phyloP scores from a whole-genome alignment of 169 alveolate species.

The Cryptosporidium ubiquitum region DNA sequence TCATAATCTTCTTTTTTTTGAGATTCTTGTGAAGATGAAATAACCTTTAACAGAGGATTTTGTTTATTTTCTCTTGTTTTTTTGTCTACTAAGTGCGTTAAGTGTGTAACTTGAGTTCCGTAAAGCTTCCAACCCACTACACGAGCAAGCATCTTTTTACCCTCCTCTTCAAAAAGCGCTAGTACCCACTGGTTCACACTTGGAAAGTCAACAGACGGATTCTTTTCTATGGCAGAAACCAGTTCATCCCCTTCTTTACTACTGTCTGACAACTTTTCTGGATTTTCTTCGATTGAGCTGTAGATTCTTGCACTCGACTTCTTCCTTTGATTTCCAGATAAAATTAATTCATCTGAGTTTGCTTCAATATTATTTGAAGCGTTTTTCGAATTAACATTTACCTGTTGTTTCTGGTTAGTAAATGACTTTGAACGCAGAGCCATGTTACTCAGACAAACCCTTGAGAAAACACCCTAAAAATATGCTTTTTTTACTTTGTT shows the following conservation, averaged over 20 bases:
- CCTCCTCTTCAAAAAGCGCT: slow-evolving; percentile 48
- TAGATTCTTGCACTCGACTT: background rate
- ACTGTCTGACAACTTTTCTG: background rate
- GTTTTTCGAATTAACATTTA: background rate
- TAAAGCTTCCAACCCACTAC: slow-evolving; percentile 59
- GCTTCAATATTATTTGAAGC: background rate
- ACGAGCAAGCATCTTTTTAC: slow-evolving; percentile 45
- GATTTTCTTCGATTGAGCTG: background rate
- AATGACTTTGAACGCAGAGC: background rate
- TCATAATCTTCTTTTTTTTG: slow-evolving; percentile 82
- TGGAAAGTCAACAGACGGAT: background rate
- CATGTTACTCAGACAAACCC: background rate
- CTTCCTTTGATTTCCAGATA: background rate
- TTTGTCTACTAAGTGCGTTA: slow-evolving; percentile 49
- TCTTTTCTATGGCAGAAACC: background rate
- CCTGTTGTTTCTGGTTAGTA: background rate
- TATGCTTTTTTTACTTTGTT: background rate
- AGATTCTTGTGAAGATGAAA: slow-evolving; percentile 21
- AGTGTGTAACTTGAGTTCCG: slow-evolving; percentile 55
- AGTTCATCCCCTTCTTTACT: background rate
- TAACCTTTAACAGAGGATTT: slow-evolving; percentile 12
- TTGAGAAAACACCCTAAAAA: background rate
- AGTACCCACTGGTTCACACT: slow-evolving; percentile 65
- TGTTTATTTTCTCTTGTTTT: background rate
- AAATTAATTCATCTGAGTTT: background rate